Evolutionary conservation across 1,284 basidiomycete genomes (phyloP).

Genomic region (Veloporphyrellus conicus): DNA sequence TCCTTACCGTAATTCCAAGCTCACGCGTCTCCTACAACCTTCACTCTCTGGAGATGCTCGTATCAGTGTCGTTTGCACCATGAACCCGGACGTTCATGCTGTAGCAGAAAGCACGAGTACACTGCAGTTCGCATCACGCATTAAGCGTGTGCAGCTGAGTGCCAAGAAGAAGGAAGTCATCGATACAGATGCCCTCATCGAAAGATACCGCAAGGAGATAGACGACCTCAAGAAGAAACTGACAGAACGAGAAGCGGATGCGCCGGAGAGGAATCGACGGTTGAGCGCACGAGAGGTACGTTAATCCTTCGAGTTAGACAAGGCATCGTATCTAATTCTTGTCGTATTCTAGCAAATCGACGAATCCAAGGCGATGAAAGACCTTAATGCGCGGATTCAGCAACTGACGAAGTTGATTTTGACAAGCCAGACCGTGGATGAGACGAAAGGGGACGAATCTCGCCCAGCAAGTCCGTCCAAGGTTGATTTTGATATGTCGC

Average conservation of each 20-base stretch:
- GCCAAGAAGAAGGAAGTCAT: constrained; percentile 92
- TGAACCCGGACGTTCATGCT: constrained; percentile 78
- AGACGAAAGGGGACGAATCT: constrained; percentile 61
- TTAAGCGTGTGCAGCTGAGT: constrained; percentile 80
- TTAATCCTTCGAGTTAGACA: not conserved
- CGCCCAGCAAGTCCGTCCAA: constrained; percentile 76
- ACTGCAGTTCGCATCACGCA: constrained; percentile 81
- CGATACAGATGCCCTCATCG: constrained; percentile 88
- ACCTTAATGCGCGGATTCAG: constrained; percentile 74
- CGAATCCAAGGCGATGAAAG: constrained; percentile 74
- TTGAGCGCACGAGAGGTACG: constrained; percentile 67
- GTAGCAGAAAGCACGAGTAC: constrained; percentile 81
- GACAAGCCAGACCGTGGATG: constrained; percentile 76
- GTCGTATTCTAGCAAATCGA: constrained; percentile 57
- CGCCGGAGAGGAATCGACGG: constrained; percentile 51
- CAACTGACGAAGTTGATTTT: constrained; percentile 85
- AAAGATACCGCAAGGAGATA: constrained; percentile 88
- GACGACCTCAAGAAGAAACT: constrained; percentile 74
- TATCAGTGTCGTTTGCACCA: constrained; percentile 93
- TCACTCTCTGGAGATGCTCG: constrained; percentile 92
- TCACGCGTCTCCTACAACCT: constrained; percentile 91
- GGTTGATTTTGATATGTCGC: constrained; percentile 80
- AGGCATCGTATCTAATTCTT: not conserved
- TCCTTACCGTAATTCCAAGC: constrained; percentile 93
- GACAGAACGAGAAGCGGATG: constrained; percentile 60